phyloP scores from a whole-genome alignment of 768 basidiomycete species.

The Termitomyces sp. region DNA sequence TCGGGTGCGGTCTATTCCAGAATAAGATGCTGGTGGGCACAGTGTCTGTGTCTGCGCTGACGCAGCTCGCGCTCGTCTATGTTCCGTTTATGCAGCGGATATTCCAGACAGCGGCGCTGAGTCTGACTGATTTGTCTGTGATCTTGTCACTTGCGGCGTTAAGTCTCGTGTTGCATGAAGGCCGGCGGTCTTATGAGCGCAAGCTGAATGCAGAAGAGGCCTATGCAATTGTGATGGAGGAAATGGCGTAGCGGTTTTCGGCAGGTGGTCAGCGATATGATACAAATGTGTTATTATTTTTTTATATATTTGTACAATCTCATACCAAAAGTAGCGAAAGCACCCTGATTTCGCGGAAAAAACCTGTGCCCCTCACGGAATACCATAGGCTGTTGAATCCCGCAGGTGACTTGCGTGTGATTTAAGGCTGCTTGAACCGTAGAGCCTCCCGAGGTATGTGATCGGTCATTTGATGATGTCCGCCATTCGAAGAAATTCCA shows the following conservation, averaged over 20 bases:
- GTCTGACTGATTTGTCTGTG: conserved; percentile 58
- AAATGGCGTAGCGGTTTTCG: conserved; percentile 27
- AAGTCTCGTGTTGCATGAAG: conserved; percentile 74
- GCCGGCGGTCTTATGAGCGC: conserved; percentile 72
- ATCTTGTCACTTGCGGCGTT: conserved; percentile 62
- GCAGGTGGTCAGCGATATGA: neutral
- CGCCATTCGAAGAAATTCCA: conserved; percentile 7
- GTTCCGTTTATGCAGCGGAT: conserved; percentile 86
- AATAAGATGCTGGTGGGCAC: conserved; percentile 91
- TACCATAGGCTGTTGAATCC: neutral
- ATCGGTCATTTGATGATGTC: conserved; percentile 6
- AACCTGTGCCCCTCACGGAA: neutral
- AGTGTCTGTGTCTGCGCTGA: conserved; percentile 79
- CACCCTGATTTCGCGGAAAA: neutral
- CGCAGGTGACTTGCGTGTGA: neutral
- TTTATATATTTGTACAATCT: neutral
- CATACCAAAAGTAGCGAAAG: neutral
- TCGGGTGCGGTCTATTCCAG: conserved; percentile 75
- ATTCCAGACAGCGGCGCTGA: conserved; percentile 89
- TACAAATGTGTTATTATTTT: neutral
- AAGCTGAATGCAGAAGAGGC: conserved; percentile 47
- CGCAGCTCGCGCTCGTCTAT: conserved; percentile 84
- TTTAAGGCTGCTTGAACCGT: neutral
- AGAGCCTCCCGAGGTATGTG: neutral
- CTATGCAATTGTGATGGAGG: conserved; percentile 46